Percentiles rank a stretch among this genome's conserved stretches.
Evolutionary conservation across 2,329 filamentous ascomycete species (phyloP).

Genomic region (Xylaria sp.): DNA sequence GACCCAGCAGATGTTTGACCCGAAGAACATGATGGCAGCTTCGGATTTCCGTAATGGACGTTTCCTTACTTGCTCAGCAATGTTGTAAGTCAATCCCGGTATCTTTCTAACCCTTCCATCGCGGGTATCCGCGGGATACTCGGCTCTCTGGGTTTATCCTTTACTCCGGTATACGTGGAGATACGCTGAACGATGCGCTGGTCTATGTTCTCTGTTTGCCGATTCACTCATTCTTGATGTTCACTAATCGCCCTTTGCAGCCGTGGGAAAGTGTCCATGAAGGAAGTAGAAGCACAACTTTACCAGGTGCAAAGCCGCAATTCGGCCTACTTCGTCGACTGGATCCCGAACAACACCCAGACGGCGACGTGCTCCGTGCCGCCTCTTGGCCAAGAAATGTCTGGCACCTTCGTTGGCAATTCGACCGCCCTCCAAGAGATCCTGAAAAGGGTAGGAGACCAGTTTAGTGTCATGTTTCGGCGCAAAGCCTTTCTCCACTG

Average conservation of each 20-base stretch:
- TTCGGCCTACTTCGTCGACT: background rate
- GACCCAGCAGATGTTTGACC: conserved; percentile 9
- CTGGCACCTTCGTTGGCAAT: background rate
- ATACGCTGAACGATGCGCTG: no score
- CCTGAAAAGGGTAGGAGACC: background rate
- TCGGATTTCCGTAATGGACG: background rate
- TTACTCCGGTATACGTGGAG: background rate
- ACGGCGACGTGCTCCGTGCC: background rate
- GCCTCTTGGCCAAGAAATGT: background rate
- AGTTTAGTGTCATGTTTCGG: background rate
- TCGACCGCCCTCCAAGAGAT: background rate
- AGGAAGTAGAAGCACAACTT: background rate
- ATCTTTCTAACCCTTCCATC: background rate
- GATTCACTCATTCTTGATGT: background rate
- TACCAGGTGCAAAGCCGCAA: background rate
- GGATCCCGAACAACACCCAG: conserved; percentile 6
- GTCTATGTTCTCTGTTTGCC: background rate
- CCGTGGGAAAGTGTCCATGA: background rate
- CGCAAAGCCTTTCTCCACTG: background rate
- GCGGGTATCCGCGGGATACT: no score
- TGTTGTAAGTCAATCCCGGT: background rate
- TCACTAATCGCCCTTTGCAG: background rate
- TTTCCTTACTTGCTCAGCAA: conserved; percentile 6
- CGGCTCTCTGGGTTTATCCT: no score
- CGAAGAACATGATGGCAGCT: conserved; percentile 7